Evolutionary conservation across 192 early-diverging fungal genomes (phyloP), one percentile per base, ranked within the genome.

Genomic region (Linnemannia hyalina): DNA sequence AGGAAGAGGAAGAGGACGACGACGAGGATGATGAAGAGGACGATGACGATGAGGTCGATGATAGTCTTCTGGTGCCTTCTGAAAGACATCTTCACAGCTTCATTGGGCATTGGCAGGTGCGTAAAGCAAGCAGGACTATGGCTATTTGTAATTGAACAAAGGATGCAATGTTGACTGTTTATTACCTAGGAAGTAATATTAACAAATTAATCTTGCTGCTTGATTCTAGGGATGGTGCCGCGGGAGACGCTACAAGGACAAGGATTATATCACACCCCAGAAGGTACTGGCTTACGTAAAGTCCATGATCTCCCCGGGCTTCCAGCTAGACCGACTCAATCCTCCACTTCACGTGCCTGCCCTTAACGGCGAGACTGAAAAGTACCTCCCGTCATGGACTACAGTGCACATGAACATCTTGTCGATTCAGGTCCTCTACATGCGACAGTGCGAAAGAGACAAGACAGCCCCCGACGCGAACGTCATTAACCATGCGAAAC

Each of bases 381-480:
- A 29, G 26, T 65, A 65, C 60, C 60, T 65, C 8, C 60, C 60
- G 3, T 65, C 60, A 4, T 65, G 60, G 60, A 65, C 60, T 16
- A 65, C 60, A 6, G 60, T 65, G 29, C 60, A 65, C 60, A 65
- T 65, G 60, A 65, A 65, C 60, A 65, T 65, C 13, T 65, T 65
- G 60, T 65, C 60, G 60, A 65, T 65, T 10, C 60, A 65, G 29
- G 60, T 65, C 26, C 60, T 65, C 11, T 65, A 65, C 29, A 65
- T 32, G 26, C 60, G 60, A 65, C 60, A 65, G 60, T 65, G 60
- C 29, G 60, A 65, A 11, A 26, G 26, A 29, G 60, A 65, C n/a
- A 65, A 29, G 32, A 32, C 60, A 4, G 11, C 29, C 13, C 60
- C 60, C 0, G 60, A 65, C 4, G 60, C 26, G 26, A 65, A 26